Evolutionary conservation across 73 alveolate genomes (phyloP).

Genomic region (Tetrahymena borealis): DNA sequence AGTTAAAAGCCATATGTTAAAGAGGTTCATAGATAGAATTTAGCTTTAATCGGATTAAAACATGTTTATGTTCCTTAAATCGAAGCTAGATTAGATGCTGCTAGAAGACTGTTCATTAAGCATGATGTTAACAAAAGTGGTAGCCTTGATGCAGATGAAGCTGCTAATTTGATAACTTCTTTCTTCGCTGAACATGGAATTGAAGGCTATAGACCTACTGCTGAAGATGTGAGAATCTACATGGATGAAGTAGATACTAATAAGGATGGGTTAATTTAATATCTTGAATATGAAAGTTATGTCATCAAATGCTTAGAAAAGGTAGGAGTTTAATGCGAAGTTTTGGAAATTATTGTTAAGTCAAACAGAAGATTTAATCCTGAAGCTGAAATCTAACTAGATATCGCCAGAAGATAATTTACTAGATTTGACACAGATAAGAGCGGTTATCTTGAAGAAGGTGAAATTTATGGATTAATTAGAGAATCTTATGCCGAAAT

Average conservation of each 20-base stretch:
- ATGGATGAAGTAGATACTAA: background rate
- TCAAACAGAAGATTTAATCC: background rate
- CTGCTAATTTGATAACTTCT: background rate
- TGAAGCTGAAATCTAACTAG: slow-evolving; percentile 27
- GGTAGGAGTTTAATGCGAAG: background rate
- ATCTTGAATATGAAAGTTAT: background rate
- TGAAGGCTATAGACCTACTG: background rate
- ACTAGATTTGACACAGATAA: slow-evolving; percentile 18
- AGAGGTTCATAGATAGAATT: background rate
- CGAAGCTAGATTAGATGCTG: slow-evolving; percentile 32
- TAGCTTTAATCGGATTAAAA: background rate
- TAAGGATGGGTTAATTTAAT: background rate
- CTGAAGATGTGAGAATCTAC: background rate
- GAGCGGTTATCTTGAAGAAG: slow-evolving; percentile 31
- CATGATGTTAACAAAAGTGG: slow-evolving; percentile 34
- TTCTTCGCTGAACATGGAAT: background rate
- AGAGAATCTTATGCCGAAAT: slow-evolving; percentile 21
- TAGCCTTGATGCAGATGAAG: slow-evolving; percentile 33
- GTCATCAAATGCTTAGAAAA: background rate
- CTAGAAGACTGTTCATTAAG: slow-evolving; percentile 20
- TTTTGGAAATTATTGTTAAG: background rate
- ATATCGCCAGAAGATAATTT: slow-evolving; percentile 16
- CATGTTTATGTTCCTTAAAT: background rate
- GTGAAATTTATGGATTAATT: slow-evolving; percentile 13
- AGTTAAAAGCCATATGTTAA: background rate